Evolutionary conservation across 2,329 filamentous ascomycete genomes (phyloP), one percentile per base, ranked within the genome.

Genomic region (Penicillium sp.): DNA sequence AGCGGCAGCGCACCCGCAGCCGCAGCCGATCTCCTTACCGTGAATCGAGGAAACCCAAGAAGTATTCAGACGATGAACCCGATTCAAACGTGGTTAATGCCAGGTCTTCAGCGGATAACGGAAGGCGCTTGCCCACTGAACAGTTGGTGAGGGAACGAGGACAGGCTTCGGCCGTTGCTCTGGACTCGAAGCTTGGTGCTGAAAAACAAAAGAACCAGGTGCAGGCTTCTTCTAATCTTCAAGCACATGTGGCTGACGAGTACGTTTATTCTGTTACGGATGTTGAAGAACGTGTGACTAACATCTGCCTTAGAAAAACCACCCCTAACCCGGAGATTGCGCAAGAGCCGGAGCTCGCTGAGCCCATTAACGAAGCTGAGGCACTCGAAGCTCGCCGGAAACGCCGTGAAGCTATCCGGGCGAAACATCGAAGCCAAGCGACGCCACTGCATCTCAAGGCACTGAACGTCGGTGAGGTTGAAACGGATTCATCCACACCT

Each of bases 301-400:
- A 68, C 50, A 16, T 22, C 2, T 11, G 16, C 16, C 53, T 7
- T 45, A 68, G 67, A 55, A 58, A 59, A 36, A 62, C 61, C 56
- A 50, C 28, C 31, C 45, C 54, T 22, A 38, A 51, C 36, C 44
- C 61, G 42, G 65, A 60, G 28, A 52, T 38, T 38, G 56, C 40
- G 38, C 64, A 69, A 62, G 69, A 70, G 59, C 61, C 60, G 53
- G 64, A 76, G 69, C 81, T 83, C 61, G 77, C 82, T 53, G 80
- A 85, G 64, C 80, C 83, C n/a, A 71, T 91, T 63, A 88, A 95
- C 71, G 89, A 95, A 77, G 89, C 88, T 59, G 87, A 89, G 63
- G 82, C 93, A 67, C 89, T 96, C 67, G 89, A 95, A 73, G 87
- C 91, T 67, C 88, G 92, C 53, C 88, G 91, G 28, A 91, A 88